These are phyloP conservation scores for Verruconis gallopava DNA, from an alignment of 2,329 filamentous ascomycete species.

Conservation along the genomic window DNA sequence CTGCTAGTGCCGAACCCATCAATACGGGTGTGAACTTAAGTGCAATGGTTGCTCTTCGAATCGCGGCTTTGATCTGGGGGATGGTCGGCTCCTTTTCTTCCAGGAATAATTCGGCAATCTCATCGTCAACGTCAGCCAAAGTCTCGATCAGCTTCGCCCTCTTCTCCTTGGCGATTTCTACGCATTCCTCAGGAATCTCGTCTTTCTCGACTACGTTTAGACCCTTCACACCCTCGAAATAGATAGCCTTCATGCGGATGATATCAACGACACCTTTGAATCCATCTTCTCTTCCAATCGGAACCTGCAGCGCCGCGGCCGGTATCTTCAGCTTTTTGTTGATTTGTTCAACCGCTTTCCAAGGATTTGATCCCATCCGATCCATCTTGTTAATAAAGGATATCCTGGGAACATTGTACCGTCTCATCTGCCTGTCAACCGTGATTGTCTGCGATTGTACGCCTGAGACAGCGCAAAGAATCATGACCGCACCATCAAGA, in stretches of 20 bases:
- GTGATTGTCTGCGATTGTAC: conserved; percentile 98
- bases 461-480: conserved; percentile 91
- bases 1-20: conserved; percentile 89
- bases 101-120: conserved; percentile 89
- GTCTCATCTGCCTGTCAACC: conserved; percentile 95
- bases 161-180: conserved; percentile 67
- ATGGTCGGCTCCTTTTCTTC: conserved; percentile 71
- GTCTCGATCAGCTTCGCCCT: conserved; percentile 82
- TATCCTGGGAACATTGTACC: conserved; percentile 90
- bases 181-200: conserved; percentile 69
- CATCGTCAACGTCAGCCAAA: conserved; percentile 91
- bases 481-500: conserved; percentile 94
- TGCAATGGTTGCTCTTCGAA: conserved; percentile 77
- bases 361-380: conserved; percentile 94
- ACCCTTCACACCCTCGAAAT: conserved; percentile 73
- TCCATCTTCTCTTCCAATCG: conserved; percentile 82
- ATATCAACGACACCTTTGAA: conserved; percentile 90
- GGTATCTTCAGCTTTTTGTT: conserved; percentile 89
- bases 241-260: conserved; percentile 82
- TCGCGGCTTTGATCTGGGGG: conserved; percentile 80
- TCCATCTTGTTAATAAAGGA: conserved; percentile 99
- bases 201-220: conserved; percentile 64
- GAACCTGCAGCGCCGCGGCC: conserved; percentile 86
- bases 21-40: conserved; percentile 89
- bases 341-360: conserved; percentile 95